phyloP scores from a whole-genome alignment of 2,329 filamentous ascomycete genomes.

The Fusarium tuaranense region DNA sequence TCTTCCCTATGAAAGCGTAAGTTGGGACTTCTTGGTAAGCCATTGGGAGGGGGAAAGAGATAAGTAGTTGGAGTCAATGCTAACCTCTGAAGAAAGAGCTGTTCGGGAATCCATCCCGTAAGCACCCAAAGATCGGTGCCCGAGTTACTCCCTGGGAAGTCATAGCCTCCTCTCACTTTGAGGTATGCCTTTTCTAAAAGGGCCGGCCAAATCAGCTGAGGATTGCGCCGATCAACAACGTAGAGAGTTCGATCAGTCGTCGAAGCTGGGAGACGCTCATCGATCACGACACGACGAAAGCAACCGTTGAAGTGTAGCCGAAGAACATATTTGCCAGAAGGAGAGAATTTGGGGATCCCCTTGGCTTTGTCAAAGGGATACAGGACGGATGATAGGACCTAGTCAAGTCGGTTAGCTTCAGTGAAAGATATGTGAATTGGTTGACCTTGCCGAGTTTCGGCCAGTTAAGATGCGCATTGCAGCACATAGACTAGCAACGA shows the following conservation, averaged over 20 bases:
- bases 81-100: slow-evolving; percentile 86
- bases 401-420: slow-evolving; percentile 5
- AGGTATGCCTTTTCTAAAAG: slow-evolving; percentile 96
- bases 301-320: slow-evolving; percentile 97
- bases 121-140: slow-evolving; percentile 94
- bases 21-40: slow-evolving; percentile 1
- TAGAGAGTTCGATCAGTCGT: slow-evolving; percentile 81
- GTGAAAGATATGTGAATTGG: background rate
- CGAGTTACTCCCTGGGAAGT: slow-evolving; percentile 97
- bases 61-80: slow-evolving; percentile 10
- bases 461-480: slow-evolving; percentile 77
- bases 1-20: slow-evolving; percentile 71
- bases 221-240: slow-evolving; percentile 87
- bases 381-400: slow-evolving; percentile 79
- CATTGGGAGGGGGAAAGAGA: background rate
- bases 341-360: slow-evolving; percentile 71
- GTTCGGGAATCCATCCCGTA: slow-evolving; percentile 96
- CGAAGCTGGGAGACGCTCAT: slow-evolving; percentile 87
- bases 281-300: slow-evolving; percentile 86
- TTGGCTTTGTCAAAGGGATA: slow-evolving; percentile 77
- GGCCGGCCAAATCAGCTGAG: slow-evolving; percentile 88
- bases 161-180: slow-evolving; percentile 94
- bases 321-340: slow-evolving; percentile 89
- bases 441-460: slow-evolving; percentile 69
- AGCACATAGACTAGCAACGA: slow-evolving; percentile 94